Evolutionary conservation across 2,329 filamentous ascomycete species (phyloP), one percentile per base, ranked within the genome.

Genomic region (Xylariaceae sp.): DNA sequence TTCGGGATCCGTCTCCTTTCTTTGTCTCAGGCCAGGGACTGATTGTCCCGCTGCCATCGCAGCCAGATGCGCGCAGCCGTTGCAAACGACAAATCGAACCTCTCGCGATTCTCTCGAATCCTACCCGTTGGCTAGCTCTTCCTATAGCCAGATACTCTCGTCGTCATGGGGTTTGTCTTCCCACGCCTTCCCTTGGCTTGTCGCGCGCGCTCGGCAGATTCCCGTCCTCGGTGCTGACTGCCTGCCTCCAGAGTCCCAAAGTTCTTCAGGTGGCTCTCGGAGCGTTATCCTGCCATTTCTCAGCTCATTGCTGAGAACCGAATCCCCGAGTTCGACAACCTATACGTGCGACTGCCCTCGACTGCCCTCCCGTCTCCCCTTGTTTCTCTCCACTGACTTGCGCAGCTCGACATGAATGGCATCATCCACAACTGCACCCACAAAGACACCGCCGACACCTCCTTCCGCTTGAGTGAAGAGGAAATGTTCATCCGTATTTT

Each of bases 401-500:
- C 34, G 17, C 57, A 82, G 77, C 71, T 93, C 50, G 86, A 93
- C 55, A 98, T 98, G 92, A 98, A 98, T 63, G 92, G 92, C 47
- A 98, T 98, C 59, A 98, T 98, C 53, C 90, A 98, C 64, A 98
- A 98, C 61, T 98, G 92, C 61, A 98, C 92, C 36, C 92, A 98
- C 65, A 94, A 92, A 55, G 90, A 98, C 63, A 82, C 86, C 16
- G 89, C 93, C 55, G 89, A 90, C 56, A 79, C 88, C 4, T 87
- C 86, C 2, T 93, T 93, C 53, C 87, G 92, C 35, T 80, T 96
- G 63, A 90, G 83, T 37, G 93, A 98, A 60, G 90, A 98, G 59
- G 86, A 95, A 61, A 98, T 98, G 92, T 98, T 98, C 57, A 95
- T 98, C 49, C 84, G 88, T 38, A 98, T 98, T 53, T 98, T 98